Base-by-base conservation (phyloP, 129 eudicot species). In the Chrysanthemum makinoi region DNA sequence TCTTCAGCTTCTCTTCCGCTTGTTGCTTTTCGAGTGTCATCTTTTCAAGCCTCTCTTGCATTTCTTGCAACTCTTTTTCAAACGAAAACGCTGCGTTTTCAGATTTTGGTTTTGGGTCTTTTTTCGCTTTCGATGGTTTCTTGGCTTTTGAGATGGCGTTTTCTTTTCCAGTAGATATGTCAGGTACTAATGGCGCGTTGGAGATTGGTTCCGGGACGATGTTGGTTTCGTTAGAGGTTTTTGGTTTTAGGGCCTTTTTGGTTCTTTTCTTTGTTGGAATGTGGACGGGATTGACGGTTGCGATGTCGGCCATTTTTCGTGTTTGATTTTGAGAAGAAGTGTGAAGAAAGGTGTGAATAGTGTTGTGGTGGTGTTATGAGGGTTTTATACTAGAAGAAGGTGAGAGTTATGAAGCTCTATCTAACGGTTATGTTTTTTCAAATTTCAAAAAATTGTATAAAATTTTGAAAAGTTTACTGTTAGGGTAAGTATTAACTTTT, bases 1-100 rank as follows among this genome's bases (percentile, higher is more conserved):
- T 26, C 80, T 80, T 90, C 84, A 92, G 65, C 4, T 65, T 57
- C 82, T 89, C 96, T 78, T 89, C 96, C 2, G 96, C 81, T 68
- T 89, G 86, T 83, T 80, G 90, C 81, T 93, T 93, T 74, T 82
- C 98, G 39, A 93, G 79, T 44, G 82, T 93, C 95, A 93, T 57
- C 65, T 86, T 76, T 77, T 82, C 81, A 53, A 93, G 89, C 85
- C 80, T 84, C 39, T 84, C 91, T 51, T 93, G 98, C 98, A 93
- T 83, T 72, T 87, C 96, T 51, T 77, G 85, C 87, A 93, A 43
- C 68, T 85, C 88, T 48, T 85, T 87, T 82, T 89, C 96, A 12
- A 80, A 85, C 6, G 81, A 70, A 67, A 54, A 30, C 0, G 70
- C 26, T 6, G 73, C 35, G 6, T 28, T 18, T 13, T 22, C 50